Percentiles rank a stretch among this genome's conserved stretches.
Evolutionary conservation across 768 basidiomycete genomes (phyloP).

Genomic region (Kwoniella bestiolae): DNA sequence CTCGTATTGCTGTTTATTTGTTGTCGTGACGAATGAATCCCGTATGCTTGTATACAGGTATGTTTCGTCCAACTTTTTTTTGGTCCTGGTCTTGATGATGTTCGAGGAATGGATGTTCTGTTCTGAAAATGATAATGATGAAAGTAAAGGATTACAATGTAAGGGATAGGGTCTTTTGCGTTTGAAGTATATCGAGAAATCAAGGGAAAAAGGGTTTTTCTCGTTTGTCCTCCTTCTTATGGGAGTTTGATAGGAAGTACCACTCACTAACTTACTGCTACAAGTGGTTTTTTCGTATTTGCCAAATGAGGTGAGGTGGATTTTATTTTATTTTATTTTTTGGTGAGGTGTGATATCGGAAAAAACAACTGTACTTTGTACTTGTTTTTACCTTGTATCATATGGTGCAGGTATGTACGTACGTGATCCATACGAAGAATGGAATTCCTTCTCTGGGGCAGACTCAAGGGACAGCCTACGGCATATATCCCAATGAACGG

Average conservation of each 20-base stretch:
- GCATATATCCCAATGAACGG: no score
- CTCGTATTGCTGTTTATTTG: not conserved
- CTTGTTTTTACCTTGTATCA: no score
- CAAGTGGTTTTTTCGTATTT: not conserved
- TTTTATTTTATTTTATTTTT: not conserved
- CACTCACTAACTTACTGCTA: no score
- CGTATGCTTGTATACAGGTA: not conserved
- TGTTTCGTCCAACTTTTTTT: not conserved
- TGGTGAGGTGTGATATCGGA: not conserved
- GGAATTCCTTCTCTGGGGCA: no score
- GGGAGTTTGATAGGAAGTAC: not conserved
- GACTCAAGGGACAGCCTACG: no score
- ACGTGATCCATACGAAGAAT: no score
- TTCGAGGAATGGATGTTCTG: not conserved
- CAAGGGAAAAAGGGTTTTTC: constrained; percentile 2
- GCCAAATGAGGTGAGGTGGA: not conserved
- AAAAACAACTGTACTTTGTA: no score
- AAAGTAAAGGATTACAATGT: not conserved
- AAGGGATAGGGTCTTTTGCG: constrained; percentile 11
- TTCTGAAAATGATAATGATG: constrained; percentile 10
- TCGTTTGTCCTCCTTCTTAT: not conserved
- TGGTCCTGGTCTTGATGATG: not conserved
- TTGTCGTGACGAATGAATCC: not conserved
- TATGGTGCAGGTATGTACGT: no score
- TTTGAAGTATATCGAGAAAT: constrained; percentile 13